Conservation (phyloP, 225 moss, liverwort and hornwort species). For the Pleurozium schreberi region DNA sequence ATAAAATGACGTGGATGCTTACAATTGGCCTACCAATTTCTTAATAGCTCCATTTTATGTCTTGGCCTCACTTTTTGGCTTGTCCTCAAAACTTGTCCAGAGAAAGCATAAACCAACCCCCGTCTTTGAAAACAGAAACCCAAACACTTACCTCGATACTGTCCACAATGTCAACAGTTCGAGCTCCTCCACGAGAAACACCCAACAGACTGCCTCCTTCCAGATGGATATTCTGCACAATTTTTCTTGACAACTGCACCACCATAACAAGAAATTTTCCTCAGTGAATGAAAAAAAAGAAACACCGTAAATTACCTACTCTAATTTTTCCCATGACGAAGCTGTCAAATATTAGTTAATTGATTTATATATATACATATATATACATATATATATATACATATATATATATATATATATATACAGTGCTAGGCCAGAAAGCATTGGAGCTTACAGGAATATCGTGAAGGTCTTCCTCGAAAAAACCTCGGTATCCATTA, state of each 20-base stretch:
- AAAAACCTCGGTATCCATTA: constrained; percentile 86
- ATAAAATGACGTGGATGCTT: background rate
- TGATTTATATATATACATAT: too few species aligned
- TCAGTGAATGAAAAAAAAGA: background rate
- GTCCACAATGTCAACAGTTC: constrained; percentile 74
- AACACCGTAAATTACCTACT: background rate
- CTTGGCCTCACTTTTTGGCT: background rate
- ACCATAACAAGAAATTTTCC: background rate
- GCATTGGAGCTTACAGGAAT: constrained; percentile 38
- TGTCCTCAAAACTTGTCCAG: background rate
- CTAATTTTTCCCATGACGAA: background rate
- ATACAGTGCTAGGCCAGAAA: background rate
- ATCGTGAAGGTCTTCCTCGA: constrained; percentile 57
- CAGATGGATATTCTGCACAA: constrained; percentile 75
- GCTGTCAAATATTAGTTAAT: background rate
- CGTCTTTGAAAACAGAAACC: background rate
- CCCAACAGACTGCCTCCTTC: constrained; percentile 86
- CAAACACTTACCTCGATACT: constrained; percentile 44
- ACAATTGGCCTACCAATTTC: too few species aligned
- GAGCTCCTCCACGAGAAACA: constrained; percentile 76
- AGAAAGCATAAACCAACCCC: background rate
- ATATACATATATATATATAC: too few species aligned
- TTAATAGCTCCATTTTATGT: too few species aligned
- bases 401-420: too few species aligned
- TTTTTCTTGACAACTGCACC: constrained; percentile 53